phyloP scores from a whole-genome alignment of 2,329 filamentous ascomycete species.

The Ilyonectria mors-panacis region DNA sequence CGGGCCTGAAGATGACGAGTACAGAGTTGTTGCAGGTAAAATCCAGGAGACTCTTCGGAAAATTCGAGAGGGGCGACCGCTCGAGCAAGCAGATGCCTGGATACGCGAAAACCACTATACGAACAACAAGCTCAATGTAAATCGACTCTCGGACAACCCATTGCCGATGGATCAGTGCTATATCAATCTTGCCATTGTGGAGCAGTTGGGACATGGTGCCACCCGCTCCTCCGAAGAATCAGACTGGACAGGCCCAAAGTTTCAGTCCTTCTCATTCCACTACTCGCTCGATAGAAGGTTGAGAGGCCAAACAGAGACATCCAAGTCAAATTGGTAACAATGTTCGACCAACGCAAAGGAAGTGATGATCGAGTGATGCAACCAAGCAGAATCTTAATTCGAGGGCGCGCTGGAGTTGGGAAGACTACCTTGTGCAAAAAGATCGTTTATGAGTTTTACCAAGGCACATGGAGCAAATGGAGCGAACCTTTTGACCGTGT shows the following conservation, averaged over 20 bases:
- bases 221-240: too few relatives aligned
- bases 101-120: constrained; percentile 46
- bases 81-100: constrained; percentile 33
- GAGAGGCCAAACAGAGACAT: constrained; percentile 37
- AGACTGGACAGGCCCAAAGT: too few relatives aligned
- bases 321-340: constrained; percentile 42
- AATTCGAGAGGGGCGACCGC: not conserved
- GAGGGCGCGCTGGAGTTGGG: constrained; percentile 55
- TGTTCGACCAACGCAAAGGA: constrained; percentile 48
- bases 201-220: constrained; percentile 34
- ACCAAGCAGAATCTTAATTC: constrained; percentile 54
- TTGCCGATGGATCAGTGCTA: constrained; percentile 56
- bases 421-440: constrained; percentile 61
- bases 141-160: constrained; percentile 53
- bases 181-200: constrained; percentile 57
- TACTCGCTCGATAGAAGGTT: constrained; percentile 48
- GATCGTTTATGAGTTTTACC: constrained; percentile 54
- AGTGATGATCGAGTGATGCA: constrained; percentile 23
- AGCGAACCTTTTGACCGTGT: constrained; percentile 52
- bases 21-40: not conserved
- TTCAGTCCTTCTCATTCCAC: constrained; percentile 1
- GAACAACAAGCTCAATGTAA: constrained; percentile 47
- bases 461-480: constrained; percentile 34
- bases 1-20: not conserved
- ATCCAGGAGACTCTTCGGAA: not conserved